Evolutionary conservation across 169 alveolate species (phyloP).

Genomic region (Toxoplasma gondii): DNA sequence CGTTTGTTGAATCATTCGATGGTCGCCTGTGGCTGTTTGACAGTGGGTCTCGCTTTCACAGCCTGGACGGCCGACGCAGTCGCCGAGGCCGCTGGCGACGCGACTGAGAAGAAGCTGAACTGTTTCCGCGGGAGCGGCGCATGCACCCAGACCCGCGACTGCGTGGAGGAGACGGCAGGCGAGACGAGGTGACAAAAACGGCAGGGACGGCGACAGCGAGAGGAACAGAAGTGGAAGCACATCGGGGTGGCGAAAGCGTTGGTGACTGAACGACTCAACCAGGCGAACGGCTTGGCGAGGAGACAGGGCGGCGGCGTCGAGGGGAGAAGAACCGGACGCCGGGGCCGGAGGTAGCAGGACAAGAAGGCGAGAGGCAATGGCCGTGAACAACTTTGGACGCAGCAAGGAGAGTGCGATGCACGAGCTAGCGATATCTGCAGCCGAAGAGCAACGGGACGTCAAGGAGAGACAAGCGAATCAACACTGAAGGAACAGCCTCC

Average conservation of each 20-base stretch:
- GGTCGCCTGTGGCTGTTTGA: not conserved
- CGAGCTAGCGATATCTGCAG: slow-evolving; percentile 9
- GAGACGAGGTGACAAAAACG: not conserved
- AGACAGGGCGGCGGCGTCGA: not conserved
- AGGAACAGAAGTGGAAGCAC: not conserved
- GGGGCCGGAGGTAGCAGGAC: not conserved
- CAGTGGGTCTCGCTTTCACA: not conserved
- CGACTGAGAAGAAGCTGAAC: not conserved
- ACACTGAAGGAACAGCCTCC: too few species aligned
- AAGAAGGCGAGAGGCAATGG: not conserved
- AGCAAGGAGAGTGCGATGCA: not conserved
- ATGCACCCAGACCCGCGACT: not conserved
- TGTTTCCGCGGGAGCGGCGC: not conserved
- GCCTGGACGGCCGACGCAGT: too few species aligned
- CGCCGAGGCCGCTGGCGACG: not conserved
- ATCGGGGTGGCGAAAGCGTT: not conserved
- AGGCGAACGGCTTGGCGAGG: not conserved
- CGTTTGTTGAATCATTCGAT: not conserved
- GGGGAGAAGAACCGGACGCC: not conserved
- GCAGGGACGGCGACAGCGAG: not conserved
- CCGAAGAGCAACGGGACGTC: not conserved
- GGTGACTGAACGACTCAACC: not conserved
- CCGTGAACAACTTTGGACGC: not conserved
- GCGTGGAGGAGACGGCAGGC: not conserved
- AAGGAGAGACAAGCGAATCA: not conserved